phyloP scores from a whole-genome alignment of 2,329 filamentous ascomycete genomes.

The Ceratocystis destructans region DNA sequence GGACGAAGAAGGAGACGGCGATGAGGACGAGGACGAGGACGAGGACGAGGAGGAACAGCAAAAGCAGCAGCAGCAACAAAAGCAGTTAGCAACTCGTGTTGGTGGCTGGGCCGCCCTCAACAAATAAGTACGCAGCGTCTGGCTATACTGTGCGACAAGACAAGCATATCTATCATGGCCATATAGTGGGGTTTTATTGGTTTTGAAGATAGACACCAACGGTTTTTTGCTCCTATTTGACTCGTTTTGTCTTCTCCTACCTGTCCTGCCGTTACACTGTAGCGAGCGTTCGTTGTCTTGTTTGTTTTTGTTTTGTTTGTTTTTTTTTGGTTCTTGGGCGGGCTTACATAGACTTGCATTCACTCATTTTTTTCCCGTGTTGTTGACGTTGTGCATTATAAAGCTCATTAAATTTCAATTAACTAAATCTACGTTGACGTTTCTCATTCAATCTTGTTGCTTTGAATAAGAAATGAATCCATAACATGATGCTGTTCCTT shows the following conservation, averaged over 20 bases:
- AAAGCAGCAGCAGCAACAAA: background rate
- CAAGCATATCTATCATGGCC: too few species aligned
- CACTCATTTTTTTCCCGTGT: background rate
- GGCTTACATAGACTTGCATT: constrained; percentile 6
- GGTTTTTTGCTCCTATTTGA: too few species aligned
- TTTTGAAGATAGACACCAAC: too few species aligned
- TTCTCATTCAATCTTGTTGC: background rate
- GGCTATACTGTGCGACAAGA: too few species aligned
- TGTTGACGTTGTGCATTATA: background rate
- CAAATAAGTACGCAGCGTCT: background rate
- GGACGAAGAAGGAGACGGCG: constrained; percentile 5
- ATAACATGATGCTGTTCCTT: too few species aligned
- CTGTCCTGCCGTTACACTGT: too few species aligned
- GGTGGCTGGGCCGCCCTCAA: constrained; percentile 18
- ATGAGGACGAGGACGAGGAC: background rate
- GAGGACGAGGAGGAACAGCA: background rate
- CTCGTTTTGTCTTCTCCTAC: too few species aligned
- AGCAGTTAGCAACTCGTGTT: constrained; percentile 10
- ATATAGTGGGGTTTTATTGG: too few species aligned
- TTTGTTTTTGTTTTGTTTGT: background rate
- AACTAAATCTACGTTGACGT: background rate
- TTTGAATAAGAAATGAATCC: background rate
- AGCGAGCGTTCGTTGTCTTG: background rate
- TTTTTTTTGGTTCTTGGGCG: background rate
- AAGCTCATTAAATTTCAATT: background rate